These are phyloP conservation scores for Periconia digitata DNA, from an alignment of 2,329 filamentous ascomycete genomes.

Conservation along the genomic window DNA sequence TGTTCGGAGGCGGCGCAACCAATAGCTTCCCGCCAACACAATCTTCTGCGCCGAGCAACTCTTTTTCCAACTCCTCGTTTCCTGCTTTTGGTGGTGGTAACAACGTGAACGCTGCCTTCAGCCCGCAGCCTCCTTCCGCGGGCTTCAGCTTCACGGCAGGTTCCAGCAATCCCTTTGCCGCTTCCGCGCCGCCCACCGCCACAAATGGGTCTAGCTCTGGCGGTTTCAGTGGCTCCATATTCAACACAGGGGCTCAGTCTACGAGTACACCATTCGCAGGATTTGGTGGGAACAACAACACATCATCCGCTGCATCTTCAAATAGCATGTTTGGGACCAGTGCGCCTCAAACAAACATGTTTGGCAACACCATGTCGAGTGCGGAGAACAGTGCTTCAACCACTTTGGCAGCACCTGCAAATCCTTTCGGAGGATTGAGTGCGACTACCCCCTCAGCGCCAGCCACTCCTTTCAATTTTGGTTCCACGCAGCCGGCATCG, in stretches of 20 bases:
- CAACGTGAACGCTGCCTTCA: slow-evolving; percentile 20
- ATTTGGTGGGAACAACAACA: neutral
- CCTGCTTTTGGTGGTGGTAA: slow-evolving; percentile 30
- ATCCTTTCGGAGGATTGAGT: neutral
- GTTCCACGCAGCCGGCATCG: slow-evolving; percentile 1
- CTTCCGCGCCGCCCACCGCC: slow-evolving; percentile 13
- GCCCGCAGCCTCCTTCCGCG: slow-evolving; percentile 23
- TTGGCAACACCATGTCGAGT: slow-evolving; percentile 15
- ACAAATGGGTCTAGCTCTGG: slow-evolving; percentile 22
- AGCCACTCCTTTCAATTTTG: slow-evolving; percentile 3
- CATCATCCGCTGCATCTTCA: slow-evolving; percentile 7
- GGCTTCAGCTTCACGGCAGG: slow-evolving; percentile 31
- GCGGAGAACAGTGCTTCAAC: slow-evolving; percentile 8
- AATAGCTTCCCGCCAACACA: slow-evolving; percentile 38
- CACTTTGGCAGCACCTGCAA: neutral
- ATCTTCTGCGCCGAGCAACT: slow-evolving; percentile 20
- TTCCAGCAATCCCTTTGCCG: slow-evolving; percentile 25
- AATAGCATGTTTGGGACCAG: slow-evolving; percentile 20
- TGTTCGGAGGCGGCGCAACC: slow-evolving; percentile 18
- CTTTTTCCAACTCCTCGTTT: slow-evolving; percentile 34
- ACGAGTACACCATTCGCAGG: slow-evolving; percentile 19
- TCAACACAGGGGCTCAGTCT: slow-evolving; percentile 11
- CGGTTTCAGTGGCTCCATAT: slow-evolving; percentile 21
- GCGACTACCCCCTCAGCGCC: slow-evolving; percentile 14
- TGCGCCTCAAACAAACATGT: slow-evolving; percentile 14